These are phyloP conservation scores for Diospyros lotus DNA, from an alignment of 148 eudicot genomes.

Conservation along the genomic window DNA sequence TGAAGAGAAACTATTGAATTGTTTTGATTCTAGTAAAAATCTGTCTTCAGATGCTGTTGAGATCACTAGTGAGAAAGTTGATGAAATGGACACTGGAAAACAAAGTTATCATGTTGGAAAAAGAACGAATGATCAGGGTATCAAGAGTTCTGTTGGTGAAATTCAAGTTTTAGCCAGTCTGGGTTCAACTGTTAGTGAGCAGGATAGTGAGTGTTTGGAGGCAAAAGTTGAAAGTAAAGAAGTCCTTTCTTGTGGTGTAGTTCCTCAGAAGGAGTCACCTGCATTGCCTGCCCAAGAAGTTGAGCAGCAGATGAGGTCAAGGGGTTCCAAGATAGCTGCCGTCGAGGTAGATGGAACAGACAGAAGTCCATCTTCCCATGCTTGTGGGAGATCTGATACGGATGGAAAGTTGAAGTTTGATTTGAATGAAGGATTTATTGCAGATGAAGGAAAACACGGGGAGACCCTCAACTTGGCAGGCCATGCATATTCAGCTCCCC, in stretches of 20 bases:
- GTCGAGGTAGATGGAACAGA: slow-evolving; percentile 10
- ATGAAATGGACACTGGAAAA: slow-evolving; percentile 15
- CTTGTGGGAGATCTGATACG: slow-evolving; percentile 8
- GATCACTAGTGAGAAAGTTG: slow-evolving; percentile 14
- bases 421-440: slow-evolving; percentile 33
- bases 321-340: slow-evolving; percentile 7
- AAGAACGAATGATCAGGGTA: slow-evolving; percentile 16
- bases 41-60: slow-evolving; percentile 15
- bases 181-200: slow-evolving; percentile 9
- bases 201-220: not conserved
- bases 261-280: slow-evolving; percentile 9
- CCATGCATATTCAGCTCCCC: slow-evolving; percentile 9
- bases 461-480: slow-evolving; percentile 18
- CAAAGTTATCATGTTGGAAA: slow-evolving; percentile 12
- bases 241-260: slow-evolving; percentile 7
- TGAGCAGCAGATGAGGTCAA: slow-evolving; percentile 7
- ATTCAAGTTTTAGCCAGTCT: slow-evolving; percentile 16
- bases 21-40: not conserved
- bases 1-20: not conserved
- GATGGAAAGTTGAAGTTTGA: slow-evolving; percentile 31
- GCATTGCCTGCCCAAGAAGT: slow-evolving; percentile 8
- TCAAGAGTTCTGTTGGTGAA: slow-evolving; percentile 1
- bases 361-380: slow-evolving; percentile 7
- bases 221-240: slow-evolving; percentile 16
- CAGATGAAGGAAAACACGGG: slow-evolving; percentile 24